phyloP scores from a whole-genome alignment of 345 rosid genomes.

The Acer campestre region DNA sequence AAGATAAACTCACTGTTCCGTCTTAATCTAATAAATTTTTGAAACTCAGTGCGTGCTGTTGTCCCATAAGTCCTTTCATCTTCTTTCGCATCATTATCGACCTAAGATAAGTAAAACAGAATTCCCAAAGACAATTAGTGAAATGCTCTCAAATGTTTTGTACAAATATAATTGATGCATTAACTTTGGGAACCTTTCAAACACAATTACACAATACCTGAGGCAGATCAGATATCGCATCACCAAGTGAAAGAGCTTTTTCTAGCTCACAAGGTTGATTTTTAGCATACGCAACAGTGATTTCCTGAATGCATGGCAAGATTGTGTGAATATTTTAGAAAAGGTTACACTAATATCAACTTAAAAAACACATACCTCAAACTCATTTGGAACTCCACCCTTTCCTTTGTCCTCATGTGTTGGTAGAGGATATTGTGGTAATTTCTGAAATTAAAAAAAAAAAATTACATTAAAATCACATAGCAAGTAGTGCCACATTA shows the following conservation, averaged over 20 bases:
- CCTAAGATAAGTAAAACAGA: constrained; percentile 22
- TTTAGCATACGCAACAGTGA: constrained; percentile 30
- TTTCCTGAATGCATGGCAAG: constrained; percentile 27
- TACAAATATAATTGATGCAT: not conserved
- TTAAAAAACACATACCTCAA: constrained; percentile 35
- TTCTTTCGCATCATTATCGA: constrained; percentile 20
- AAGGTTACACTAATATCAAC: not conserved
- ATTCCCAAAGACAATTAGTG: not conserved
- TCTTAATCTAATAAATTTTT: constrained; percentile 30
- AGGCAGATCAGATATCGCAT: constrained; percentile 53
- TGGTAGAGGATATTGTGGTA: constrained; percentile 54
- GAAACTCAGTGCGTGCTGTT: constrained; percentile 29
- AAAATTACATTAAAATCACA: not conserved
- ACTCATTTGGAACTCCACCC: constrained; percentile 33
- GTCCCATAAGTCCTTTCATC: constrained; percentile 29
- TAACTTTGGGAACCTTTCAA: not conserved
- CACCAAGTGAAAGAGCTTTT: constrained; percentile 35
- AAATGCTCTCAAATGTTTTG: not conserved
- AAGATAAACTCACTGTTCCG: constrained; percentile 27
- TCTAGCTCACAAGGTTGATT: constrained; percentile 24
- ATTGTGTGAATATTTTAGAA: not conserved
- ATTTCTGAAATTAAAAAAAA: constrained; percentile 33
- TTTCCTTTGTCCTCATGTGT: constrained; percentile 40
- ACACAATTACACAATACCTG: constrained; percentile 17
- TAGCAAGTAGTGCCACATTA: not conserved